A percentile compares a stretch with the other conserved stretches of the same genome.
Evolutionary conservation across 768 basidiomycete genomes (phyloP).

Genomic region (Lactarius deliciosus): DNA sequence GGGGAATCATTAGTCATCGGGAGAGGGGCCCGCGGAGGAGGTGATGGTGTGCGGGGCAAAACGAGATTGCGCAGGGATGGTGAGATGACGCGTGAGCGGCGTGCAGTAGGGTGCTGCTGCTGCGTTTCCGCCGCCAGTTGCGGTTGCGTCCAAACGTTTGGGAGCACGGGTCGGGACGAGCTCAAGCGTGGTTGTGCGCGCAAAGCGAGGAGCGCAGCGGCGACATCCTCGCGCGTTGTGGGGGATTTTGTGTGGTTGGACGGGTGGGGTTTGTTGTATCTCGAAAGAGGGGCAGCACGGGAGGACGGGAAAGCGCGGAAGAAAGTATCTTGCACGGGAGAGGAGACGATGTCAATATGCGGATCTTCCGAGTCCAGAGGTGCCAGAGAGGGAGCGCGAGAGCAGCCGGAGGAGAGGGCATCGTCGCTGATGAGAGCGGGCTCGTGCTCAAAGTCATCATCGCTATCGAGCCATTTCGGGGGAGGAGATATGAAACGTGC

Average conservation of each 20-base stretch:
- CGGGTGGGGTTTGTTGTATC: constrained; percentile 1
- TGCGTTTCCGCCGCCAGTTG: background rate
- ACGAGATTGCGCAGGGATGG: constrained; percentile 23
- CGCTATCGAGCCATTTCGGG: constrained; percentile 24
- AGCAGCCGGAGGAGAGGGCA: constrained; percentile 21
- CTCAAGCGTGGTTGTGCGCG: constrained; percentile 25
- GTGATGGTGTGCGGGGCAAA: constrained; percentile 19
- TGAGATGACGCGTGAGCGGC: constrained; percentile 16
- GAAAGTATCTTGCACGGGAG: constrained; percentile 23
- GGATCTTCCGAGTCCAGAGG: constrained; percentile 24
- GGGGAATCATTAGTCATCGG: background rate
- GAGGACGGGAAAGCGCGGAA: constrained; percentile 10
- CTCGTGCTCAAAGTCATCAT: constrained; percentile 28
- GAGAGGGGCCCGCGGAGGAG: constrained; percentile 17
- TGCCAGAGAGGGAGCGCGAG: constrained; percentile 27
- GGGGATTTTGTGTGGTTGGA: constrained; percentile 5
- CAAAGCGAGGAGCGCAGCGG: constrained; percentile 26
- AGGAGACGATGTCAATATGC: constrained; percentile 28
- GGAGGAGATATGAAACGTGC: constrained; percentile 10
- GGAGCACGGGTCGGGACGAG: constrained; percentile 1
- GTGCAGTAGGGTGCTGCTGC: background rate
- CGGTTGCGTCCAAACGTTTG: background rate
- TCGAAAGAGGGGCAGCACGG: constrained; percentile 11
- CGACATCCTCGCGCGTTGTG: constrained; percentile 25
- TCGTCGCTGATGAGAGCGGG: constrained; percentile 29